Base-by-base conservation (phyloP, 2,329 filamentous ascomycete genomes). In the Pseudogymnoascus verrucosus region DNA sequence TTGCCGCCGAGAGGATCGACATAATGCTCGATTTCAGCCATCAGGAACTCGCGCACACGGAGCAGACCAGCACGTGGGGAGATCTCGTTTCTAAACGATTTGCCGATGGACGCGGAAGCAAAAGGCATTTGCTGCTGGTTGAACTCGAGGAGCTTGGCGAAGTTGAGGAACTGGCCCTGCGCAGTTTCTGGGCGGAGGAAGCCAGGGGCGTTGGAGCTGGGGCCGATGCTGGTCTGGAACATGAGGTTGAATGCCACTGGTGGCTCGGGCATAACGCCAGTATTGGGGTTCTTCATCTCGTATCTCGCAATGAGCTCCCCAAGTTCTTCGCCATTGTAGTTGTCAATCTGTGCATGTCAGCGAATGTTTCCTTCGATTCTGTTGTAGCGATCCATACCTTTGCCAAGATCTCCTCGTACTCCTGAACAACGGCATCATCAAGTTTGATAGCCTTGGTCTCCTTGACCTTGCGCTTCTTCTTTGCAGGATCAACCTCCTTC, bases 11-110 rank as follows among this genome's bases (percentile, higher is more conserved):
- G 83, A 10, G 95, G 95, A 72, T 99, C 95, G 69, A 99, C 95
- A 74, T 91, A 99, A 77, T 99, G 95, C 80, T 99, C 95, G 70
- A 99, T 96, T 78, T 99, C 95, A 23, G 93, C 95, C 95, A 99
- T 98, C 71, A 97, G 79, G 79, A 99, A 98, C 76, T 99, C 95
- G 71, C 95, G 90, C 47, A 99, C 95, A 70, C 95, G 89, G 64
- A 99, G 79, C 42, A 99, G 86, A 78, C 95, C 95, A 67, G 91
- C 86, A 63, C 95, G 86, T 8, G 95, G 95, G 0, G 95, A 97
- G 70, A 99, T 97, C 75, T 99, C 95, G 75, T 99, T 99, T 72
- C 95, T 87, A 84, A 96, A 98, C 1, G 93, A 97, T 78, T 96
- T 96, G 77, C 95, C 95, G 74, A 99, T 96, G 40, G 91, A 96